Evolutionary conservation across 768 basidiomycete genomes (phyloP).

Genomic region (Lepiota subincarnata): DNA sequence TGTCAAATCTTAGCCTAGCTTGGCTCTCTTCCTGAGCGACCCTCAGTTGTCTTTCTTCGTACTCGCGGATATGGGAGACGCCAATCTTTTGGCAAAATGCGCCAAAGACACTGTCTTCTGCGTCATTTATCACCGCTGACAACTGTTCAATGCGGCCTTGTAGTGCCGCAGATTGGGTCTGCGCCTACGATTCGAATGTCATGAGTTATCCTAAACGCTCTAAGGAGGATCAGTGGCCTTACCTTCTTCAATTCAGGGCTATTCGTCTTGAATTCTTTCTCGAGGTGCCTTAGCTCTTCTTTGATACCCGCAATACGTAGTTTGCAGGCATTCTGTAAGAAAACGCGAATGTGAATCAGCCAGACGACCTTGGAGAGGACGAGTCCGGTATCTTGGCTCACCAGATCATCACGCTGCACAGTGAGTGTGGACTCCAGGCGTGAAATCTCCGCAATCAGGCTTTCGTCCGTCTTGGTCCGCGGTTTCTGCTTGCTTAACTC

Average conservation of each 20-base stretch:
- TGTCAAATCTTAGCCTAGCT: constrained; percentile 76
- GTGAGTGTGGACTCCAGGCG: constrained; percentile 75
- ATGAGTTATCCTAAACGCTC: not conserved
- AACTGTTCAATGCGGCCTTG: constrained; percentile 53
- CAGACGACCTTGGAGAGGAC: not conserved
- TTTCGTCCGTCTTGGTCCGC: constrained; percentile 79
- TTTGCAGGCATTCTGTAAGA: constrained; percentile 75
- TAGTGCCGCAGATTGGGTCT: constrained; percentile 47
- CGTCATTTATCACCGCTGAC: constrained; percentile 56
- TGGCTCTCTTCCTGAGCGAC: constrained; percentile 87
- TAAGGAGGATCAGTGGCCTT: not conserved
- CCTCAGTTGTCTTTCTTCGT: constrained; percentile 88
- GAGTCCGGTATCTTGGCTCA: constrained; percentile 27
- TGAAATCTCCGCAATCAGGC: constrained; percentile 68
- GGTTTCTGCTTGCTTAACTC: constrained; percentile 86
- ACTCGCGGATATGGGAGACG: constrained; percentile 82
- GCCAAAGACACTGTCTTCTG: constrained; percentile 77
- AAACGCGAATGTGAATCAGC: constrained; percentile 19
- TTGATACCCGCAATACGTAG: constrained; percentile 73
- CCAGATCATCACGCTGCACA: constrained; percentile 80
- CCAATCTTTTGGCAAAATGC: constrained; percentile 78
- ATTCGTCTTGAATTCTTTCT: constrained; percentile 62
- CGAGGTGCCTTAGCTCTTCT: constrained; percentile 80
- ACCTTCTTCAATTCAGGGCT: constrained; percentile 74
- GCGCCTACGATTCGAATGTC: constrained; percentile 36